Evolutionary conservation across 495 filamentous ascomycete genomes (phyloP), one percentile per base, ranked within the genome.

Genomic region (Pyrenula massariospora): DNA sequence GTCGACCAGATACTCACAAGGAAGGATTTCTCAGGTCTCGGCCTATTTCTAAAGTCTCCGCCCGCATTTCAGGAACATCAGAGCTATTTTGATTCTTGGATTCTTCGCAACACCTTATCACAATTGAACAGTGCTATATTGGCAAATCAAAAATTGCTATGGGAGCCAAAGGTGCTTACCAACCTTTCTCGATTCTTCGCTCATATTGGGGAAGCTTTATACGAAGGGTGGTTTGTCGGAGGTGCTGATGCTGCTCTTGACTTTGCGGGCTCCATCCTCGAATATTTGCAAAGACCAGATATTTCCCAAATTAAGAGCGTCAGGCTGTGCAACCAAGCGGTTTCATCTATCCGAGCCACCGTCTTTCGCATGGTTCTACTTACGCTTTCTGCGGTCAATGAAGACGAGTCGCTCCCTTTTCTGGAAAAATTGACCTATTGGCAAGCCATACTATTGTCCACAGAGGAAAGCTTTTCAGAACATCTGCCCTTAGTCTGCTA

Each of bases 171-270:
- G 58, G 79, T 93, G 12, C 73, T 98, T 50, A 89, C 84, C 24
- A 98, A 96, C 61, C 75, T 98, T 64, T 79, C 85, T 1, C 82
- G 90, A 20, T 86, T 95, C 56, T 79, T 83, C 23, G 73, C 80
- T 0, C 88, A 96, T 64, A 77, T 96, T 63, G 79, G 83, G 0
- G 94, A 98, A 70, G 88, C 89, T 24, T 82, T 96, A 15, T 96
- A 89, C 61, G 93, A 98, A 69, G 93, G 93, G 25, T 95, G 89
- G 89, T 96, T 96, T 63, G 78, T 95, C 49, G 83, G 90, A 58
- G 93, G 92, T 3, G 89, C 86, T 10, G 84, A 88, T 54, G 73
- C 82, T 1, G 80, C 88, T 54, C 70, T 96, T n/a, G 89, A 97
- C 61, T 94, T 95, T 59, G 78, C 85, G n/a, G 93, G 90, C 1